These are phyloP conservation scores for Diophrys appendiculata DNA, from an alignment of 73 alveolate species.

Conservation along the genomic window DNA sequence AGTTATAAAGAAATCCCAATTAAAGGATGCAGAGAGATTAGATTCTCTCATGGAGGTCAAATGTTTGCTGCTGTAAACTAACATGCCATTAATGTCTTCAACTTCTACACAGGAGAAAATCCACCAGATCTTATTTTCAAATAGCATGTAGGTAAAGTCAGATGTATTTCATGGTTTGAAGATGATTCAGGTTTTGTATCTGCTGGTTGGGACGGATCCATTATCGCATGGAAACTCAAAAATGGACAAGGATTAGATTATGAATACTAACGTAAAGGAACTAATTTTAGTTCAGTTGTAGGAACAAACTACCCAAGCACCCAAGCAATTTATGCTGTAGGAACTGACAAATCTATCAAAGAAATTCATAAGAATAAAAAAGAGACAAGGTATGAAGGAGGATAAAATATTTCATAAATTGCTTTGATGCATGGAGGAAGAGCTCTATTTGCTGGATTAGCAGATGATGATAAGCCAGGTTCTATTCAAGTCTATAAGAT, in stretches of 20 bases:
- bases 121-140: conserved; percentile 69
- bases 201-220: conserved; percentile 93
- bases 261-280: conserved; percentile 71
- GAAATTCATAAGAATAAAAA: conserved; percentile 59
- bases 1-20: conserved; percentile 93
- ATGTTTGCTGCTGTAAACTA: conserved; percentile 92
- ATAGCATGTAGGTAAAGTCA: conserved; percentile 79
- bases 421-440: conserved; percentile 86
- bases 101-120: conserved; percentile 82
- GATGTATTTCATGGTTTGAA: conserved; percentile 90
- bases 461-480: conserved; percentile 89
- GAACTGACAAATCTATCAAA: conserved; percentile 75
- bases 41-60: conserved; percentile 97
- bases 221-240: conserved; percentile 73
- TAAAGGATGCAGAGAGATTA: conserved; percentile 88
- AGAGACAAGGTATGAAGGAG: background rate
- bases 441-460: conserved; percentile 87
- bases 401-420: conserved; percentile 67
- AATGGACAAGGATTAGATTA: conserved; percentile 13
- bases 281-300: conserved; percentile 60
- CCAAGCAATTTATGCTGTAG: conserved; percentile 68
- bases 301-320: conserved; percentile 47
- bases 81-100: conserved; percentile 80
- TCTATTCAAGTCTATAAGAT: conserved; percentile 43
- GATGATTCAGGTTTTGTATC: conserved; percentile 93